phyloP scores from a whole-genome alignment of 164 flowering plant genomes.

The Chimonanthus praecox region DNA sequence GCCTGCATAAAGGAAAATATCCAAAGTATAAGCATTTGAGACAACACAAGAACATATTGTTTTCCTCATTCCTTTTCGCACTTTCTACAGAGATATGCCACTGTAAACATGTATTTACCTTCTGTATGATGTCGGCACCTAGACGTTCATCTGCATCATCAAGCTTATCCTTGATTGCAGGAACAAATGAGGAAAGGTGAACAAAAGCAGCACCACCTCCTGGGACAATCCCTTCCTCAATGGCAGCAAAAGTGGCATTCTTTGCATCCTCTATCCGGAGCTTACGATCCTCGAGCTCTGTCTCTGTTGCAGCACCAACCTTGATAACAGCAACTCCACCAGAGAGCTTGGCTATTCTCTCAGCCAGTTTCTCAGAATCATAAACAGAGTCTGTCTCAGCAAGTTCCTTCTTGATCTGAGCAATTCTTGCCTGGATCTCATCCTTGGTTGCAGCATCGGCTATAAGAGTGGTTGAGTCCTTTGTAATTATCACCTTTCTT shows the following conservation, averaged over 20 bases:
- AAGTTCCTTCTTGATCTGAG: constrained; percentile 89
- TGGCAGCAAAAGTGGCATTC: constrained; percentile 98
- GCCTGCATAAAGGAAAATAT: constrained; percentile 48
- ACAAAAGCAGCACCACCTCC: constrained; percentile 98
- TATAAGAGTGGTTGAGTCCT: constrained; percentile 88
- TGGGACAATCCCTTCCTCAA: constrained; percentile 98
- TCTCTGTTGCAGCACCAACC: constrained; percentile 98
- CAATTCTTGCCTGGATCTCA: constrained; percentile 87
- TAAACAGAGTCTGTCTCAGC: constrained; percentile 89
- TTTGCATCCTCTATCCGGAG: constrained; percentile 98
- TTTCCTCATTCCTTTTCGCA: background rate
- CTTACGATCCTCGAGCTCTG: constrained; percentile 97
- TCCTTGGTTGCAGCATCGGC: constrained; percentile 98
- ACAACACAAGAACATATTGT: too few relatives aligned
- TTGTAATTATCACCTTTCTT: constrained; percentile 77
- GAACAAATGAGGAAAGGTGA: constrained; percentile 66
- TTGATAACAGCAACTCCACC: constrained; percentile 99
- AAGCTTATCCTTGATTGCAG: constrained; percentile 72
- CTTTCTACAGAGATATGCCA: background rate
- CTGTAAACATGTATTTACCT: constrained; percentile 43
- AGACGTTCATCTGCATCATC: constrained; percentile 83
- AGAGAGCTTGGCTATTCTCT: constrained; percentile 94
- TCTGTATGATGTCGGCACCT: constrained; percentile 93
- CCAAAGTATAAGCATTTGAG: background rate
- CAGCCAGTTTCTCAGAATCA: constrained; percentile 90